Base-by-base conservation (phyloP, 2,329 filamentous ascomycete genomes). In the Didymosphaeria variabile region DNA sequence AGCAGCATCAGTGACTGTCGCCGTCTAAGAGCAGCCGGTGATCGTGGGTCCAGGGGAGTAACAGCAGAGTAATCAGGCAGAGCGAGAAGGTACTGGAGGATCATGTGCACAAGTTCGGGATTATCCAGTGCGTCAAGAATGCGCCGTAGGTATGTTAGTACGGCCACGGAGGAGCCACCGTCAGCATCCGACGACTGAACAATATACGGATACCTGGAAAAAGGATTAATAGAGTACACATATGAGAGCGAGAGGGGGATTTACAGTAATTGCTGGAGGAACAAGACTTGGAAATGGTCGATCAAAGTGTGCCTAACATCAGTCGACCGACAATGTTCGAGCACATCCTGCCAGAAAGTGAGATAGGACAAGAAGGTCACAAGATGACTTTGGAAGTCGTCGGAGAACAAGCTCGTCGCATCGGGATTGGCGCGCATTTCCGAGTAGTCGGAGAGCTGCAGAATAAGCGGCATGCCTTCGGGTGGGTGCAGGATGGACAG, bases 181-280 rank as follows among this genome's bases (percentile, higher is more conserved):
- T 98, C 94, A 42, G 96, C 91, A 80, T 99, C 95, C 1, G 95
- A 98, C 10, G 95, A 99, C 78, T 99, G 94, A 15, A 99, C 85
- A 34, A 99, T 84, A 1, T 96, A 99, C 1, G 95, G 95, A 76
- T 99, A 97, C 81, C 92, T 95, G 65, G 2, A 21, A 49, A 64
- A 29, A 60, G 45, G 49, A n/a, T 70, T 50, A 77, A 67, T 54
- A 52, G 5, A 13, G 26, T 7, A 7, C 21, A 7, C 8, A n/a
- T 31, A 15, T 13, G 19, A 7, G 9, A 50, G 12, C 7, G 15
- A 23, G n/a, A 21, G 34, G 9, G 15, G 63, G 1, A 9, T 54
- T 55, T 90, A 98, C 88, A 99, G 81, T 71, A 99, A 82, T 78
- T 99, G 95, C 78, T 97, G 93, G 55, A 99, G 82, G 77, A 99